phyloP scores from a whole-genome alignment of 2,329 filamentous ascomycete genomes.

The Scytalidium lignicola region DNA sequence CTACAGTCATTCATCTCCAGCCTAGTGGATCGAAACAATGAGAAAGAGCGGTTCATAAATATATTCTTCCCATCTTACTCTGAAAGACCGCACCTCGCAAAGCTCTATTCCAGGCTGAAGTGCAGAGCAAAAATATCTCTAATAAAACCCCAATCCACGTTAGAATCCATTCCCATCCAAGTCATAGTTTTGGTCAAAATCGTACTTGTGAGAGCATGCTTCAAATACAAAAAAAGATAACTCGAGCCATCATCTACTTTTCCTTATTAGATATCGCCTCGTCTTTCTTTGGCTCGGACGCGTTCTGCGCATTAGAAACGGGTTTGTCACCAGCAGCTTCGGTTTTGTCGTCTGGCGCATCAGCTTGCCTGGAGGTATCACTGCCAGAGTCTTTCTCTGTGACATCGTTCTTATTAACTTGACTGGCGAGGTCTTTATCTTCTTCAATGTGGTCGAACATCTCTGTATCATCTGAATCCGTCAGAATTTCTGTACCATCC shows the following conservation, averaged over 20 bases:
- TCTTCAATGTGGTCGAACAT: slow-evolving; percentile 90
- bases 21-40: slow-evolving; percentile 8
- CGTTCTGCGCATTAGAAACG: background rate
- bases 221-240: slow-evolving; percentile 3
- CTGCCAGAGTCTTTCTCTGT: background rate
- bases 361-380: slow-evolving; percentile 13
- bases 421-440: slow-evolving; percentile 79
- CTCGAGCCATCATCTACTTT: slow-evolving; percentile 7
- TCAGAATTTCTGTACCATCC: slow-evolving; percentile 88
- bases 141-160: slow-evolving; percentile 13
- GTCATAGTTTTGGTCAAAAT: background rate
- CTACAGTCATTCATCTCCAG: slow-evolving; percentile 3
- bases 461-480: slow-evolving; percentile 82
- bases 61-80: slow-evolving; percentile 9
- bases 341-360: slow-evolving; percentile 18
- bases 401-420: slow-evolving; percentile 63
- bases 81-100: slow-evolving; percentile 14
- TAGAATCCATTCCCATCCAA: background rate
- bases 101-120: slow-evolving; percentile 16
- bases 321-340: slow-evolving; percentile 13
- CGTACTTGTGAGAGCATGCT: slow-evolving; percentile 2
- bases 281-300: slow-evolving; percentile 2
- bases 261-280: slow-evolving; percentile 9
- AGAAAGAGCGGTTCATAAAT: slow-evolving; percentile 11
- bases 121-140: slow-evolving; percentile 18